Conservation (phyloP, 1,139 yeast genomes). For the Candida sanyaensis region DNA sequence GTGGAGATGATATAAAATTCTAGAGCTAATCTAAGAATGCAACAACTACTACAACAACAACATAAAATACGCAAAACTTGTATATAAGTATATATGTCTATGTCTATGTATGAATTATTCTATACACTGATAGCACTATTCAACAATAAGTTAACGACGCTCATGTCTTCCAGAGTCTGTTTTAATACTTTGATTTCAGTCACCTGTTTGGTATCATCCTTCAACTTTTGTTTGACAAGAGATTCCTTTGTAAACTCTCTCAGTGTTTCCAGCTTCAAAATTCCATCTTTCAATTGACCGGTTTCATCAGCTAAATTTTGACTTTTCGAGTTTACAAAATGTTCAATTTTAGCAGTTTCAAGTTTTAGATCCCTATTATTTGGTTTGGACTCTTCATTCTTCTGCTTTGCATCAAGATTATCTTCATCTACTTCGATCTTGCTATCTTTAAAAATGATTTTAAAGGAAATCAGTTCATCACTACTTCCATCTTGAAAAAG, state of each 20-base stretch:
- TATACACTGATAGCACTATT: background rate
- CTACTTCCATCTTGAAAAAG: constrained; percentile 62
- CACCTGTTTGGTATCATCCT: too few relatives aligned
- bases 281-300: too few relatives aligned
- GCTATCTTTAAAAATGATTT: constrained; percentile 33
- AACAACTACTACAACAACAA: too few relatives aligned
- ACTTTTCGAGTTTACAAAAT: too few relatives aligned
- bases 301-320: too few relatives aligned
- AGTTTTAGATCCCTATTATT: background rate
- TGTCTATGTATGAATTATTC: background rate
- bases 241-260: too few relatives aligned
- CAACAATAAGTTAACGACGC: background rate
- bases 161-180: constrained; percentile 7
- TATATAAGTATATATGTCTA: constrained; percentile 1
- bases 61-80: background rate
- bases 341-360: too few relatives aligned
- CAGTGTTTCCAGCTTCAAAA: too few relatives aligned
- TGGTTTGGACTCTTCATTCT: background rate
- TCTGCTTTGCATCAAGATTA: background rate
- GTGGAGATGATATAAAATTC: constrained; percentile 9
- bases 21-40: background rate
- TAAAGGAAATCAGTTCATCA: constrained; percentile 53
- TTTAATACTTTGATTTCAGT: constrained; percentile 2
- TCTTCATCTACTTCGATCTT: background rate
- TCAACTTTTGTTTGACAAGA: too few relatives aligned